Conservation (phyloP, 495 filamentous ascomycete species). For the Podospora australis region DNA sequence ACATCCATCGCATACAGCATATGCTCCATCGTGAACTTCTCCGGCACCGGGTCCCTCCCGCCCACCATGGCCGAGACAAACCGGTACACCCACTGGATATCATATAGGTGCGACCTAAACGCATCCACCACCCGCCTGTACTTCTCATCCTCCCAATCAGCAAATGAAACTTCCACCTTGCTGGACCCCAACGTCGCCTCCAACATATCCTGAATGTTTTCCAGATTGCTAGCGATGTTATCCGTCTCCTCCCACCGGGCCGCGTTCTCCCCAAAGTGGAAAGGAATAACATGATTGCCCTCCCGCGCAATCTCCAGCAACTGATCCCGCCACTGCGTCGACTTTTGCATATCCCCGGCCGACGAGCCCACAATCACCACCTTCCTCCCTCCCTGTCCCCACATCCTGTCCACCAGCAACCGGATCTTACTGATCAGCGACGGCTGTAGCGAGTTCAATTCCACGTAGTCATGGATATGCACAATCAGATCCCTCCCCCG, state of each 20-base stretch:
- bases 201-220: slow-evolving; percentile 37
- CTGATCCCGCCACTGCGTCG: slow-evolving; percentile 25
- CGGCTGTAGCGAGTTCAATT: slow-evolving; percentile 56
- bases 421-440: slow-evolving; percentile 61
- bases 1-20: slow-evolving; percentile 18
- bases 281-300: slow-evolving; percentile 24
- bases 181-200: slow-evolving; percentile 19
- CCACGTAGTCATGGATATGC: slow-evolving; percentile 73
- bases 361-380: slow-evolving; percentile 67
- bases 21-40: slow-evolving; percentile 8
- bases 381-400: slow-evolving; percentile 61
- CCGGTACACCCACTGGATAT: slow-evolving; percentile 30
- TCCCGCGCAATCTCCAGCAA: slow-evolving; percentile 27
- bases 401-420: slow-evolving; percentile 60
- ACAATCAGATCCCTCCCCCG: slow-evolving; percentile 49
- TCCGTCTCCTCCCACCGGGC: slow-evolving; percentile 20
- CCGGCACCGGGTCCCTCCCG: slow-evolving; percentile 4
- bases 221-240: slow-evolving; percentile 32
- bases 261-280: slow-evolving; percentile 14
- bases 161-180: no score
- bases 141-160: slow-evolving; percentile 8
- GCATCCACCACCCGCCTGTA: background rate
- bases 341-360: slow-evolving; percentile 25
- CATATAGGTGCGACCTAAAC: slow-evolving; percentile 19
- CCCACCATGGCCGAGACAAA: slow-evolving; percentile 24